A percentile compares a stretch with the other conserved stretches of the same genome.
These are phyloP conservation scores for Crassisporium funariophilum DNA, from an alignment of 768 basidiomycete species.

Conservation along the genomic window DNA sequence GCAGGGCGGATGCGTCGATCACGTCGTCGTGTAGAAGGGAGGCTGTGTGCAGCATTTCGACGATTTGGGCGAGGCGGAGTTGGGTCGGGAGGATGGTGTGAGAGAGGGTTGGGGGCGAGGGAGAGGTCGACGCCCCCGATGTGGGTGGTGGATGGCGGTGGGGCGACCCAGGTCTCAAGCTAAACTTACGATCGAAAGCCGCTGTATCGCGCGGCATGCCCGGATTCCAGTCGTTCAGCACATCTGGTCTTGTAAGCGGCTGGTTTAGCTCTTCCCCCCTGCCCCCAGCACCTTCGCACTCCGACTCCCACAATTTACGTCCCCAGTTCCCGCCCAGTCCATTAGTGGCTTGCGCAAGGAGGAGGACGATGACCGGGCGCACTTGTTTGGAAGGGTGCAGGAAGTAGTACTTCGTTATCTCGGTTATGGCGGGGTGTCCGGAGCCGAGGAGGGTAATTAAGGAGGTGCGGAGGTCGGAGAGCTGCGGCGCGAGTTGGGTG, in stretches of 20 bases:
- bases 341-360: slow-evolving; percentile 89
- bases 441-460: slow-evolving; percentile 78
- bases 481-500: slow-evolving; percentile 64
- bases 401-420: slow-evolving; percentile 93
- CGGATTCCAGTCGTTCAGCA: slow-evolving; percentile 92
- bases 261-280: slow-evolving; percentile 63
- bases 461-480: slow-evolving; percentile 65
- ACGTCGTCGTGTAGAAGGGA: slow-evolving; percentile 97
- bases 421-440: slow-evolving; percentile 79
- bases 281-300: slow-evolving; percentile 51
- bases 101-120: slow-evolving; percentile 14
- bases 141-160: slow-evolving; percentile 30
- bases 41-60: slow-evolving; percentile 96
- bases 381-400: slow-evolving; percentile 88
- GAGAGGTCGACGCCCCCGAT: slow-evolving; percentile 20
- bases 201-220: slow-evolving; percentile 63
- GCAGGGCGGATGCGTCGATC: slow-evolving; percentile 79
- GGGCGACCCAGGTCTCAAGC: slow-evolving; percentile 27
- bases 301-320: slow-evolving; percentile 55
- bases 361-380: slow-evolving; percentile 82
- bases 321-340: slow-evolving; percentile 73
- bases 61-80: slow-evolving; percentile 87
- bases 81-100: slow-evolving; percentile 76
- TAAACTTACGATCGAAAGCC: slow-evolving; percentile 50
- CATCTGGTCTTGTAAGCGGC: slow-evolving; percentile 69